Percentiles rank a stretch among this genome's conserved stretches.
These are phyloP conservation scores for Cymbopogon flexuosus DNA, from an alignment of 202 grass and related monocot species.

Conservation along the genomic window DNA sequence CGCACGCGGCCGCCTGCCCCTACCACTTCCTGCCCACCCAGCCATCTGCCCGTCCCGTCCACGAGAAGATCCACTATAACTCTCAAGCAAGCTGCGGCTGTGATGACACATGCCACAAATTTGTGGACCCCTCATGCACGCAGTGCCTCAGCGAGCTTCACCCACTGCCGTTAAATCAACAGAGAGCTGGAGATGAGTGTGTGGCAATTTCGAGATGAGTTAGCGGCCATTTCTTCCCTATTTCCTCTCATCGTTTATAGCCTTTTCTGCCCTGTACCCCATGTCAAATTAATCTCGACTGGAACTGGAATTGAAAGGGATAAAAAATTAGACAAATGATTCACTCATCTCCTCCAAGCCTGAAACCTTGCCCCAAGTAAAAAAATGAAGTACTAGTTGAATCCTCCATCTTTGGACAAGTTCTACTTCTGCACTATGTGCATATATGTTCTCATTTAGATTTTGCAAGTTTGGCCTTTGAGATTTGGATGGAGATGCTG, in stretches of 20 bases:
- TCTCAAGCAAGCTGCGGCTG: not conserved
- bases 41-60: not conserved
- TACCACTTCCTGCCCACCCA: not conserved
- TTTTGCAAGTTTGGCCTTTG: not conserved
- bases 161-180: not conserved
- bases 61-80: not conserved
- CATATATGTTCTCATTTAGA: not conserved
- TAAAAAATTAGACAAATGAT: not conserved
- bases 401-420: not conserved
- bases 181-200: not conserved
- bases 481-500: not conserved
- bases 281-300: not conserved
- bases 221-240: not conserved
- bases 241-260: not conserved
- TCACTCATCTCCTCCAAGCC: not conserved
- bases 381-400: not conserved
- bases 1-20: accelerated
- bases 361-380: not conserved
- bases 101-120: not conserved
- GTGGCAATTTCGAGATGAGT: not conserved
- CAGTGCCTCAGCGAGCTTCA: not conserved
- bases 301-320: not conserved
- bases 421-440: not conserved
- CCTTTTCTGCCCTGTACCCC: not conserved
- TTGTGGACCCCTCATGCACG: not conserved